Evolutionary conservation across 768 basidiomycete genomes (phyloP), one percentile per base, ranked within the genome.

Genomic region (Phanerochaete carnosa): DNA sequence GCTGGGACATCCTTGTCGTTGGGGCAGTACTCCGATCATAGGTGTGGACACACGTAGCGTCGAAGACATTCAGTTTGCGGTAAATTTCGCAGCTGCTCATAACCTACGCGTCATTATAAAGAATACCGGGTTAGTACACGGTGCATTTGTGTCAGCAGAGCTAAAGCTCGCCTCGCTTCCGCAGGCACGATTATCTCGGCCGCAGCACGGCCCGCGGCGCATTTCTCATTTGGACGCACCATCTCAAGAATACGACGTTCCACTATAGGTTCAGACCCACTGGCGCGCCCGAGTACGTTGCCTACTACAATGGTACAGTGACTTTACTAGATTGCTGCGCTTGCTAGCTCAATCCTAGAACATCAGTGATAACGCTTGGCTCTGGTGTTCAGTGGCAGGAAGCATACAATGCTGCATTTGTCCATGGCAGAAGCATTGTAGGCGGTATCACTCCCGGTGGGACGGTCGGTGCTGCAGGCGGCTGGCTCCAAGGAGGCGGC

Each of bases 401-500:
- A 49, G 76, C 75, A 0, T 83, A 82, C 59, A 65, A 61, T 1
- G 74, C 75, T 6, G 77, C 73, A 8, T 67, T 78, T n/a, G 62
- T 69, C 3, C 65, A 78, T n/a, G 73, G 71, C 0, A 74, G 77
- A 4, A 66, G 76, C 46, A 70, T 84, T 22, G 74, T 83, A 5
- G 84, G 84, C 6, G 82, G 78, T 9, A n/a, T 73, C 5, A 75
- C 75, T 8, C 12, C 35, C 0, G 73, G 74, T 6, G 79, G 75
- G 23, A 75, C 79, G 5, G 73, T 83, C 3, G 82, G 80, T 37
- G 75, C 80, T 26, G 74, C 76, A 15, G 81, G 79, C 29, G 82
- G 81, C 22, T 84, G 80, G 78, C 56, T 79, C 3, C 67, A 74
- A 29, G 83, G 82, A 13, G 80, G 79, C 4, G 80, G 82, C 1